phyloP scores from a whole-genome alignment of 2,329 filamentous ascomycete genomes.

The Apiospora aurea region DNA sequence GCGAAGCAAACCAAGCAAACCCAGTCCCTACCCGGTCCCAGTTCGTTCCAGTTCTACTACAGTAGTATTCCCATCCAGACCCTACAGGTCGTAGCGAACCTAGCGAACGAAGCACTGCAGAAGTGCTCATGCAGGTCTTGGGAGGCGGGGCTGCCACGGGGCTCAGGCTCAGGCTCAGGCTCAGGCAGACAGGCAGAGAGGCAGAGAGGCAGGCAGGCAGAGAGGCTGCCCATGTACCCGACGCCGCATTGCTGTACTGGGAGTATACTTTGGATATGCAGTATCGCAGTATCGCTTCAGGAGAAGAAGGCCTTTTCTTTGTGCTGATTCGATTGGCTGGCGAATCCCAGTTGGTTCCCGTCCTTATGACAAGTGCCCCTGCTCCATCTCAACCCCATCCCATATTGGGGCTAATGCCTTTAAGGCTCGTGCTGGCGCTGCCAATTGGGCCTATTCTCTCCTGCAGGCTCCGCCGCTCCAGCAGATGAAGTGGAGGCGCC shows the following conservation, averaged over 20 bases:
- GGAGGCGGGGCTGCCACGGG: background rate
- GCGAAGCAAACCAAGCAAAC: background rate
- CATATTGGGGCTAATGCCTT: conserved; percentile 5
- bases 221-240: background rate
- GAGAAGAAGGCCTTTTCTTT: conserved; percentile 4
- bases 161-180: no score
- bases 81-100: background rate
- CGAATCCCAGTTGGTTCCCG: background rate
- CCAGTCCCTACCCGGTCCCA: background rate
- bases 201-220: background rate
- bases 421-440: conserved; percentile 10
- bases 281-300: background rate
- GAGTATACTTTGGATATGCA: background rate
- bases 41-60: background rate
- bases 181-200: no score
- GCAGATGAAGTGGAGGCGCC: background rate
- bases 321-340: background rate
- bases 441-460: conserved; percentile 17
- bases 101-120: background rate
- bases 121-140: background rate
- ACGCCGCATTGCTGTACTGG: background rate
- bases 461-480: conserved; percentile 15
- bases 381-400: conserved; percentile 21
- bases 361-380: conserved; percentile 13
- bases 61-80: background rate